Evolutionary conservation across 2,329 filamentous ascomycete genomes (phyloP).

Genomic region (Polytolypa hystricis): DNA sequence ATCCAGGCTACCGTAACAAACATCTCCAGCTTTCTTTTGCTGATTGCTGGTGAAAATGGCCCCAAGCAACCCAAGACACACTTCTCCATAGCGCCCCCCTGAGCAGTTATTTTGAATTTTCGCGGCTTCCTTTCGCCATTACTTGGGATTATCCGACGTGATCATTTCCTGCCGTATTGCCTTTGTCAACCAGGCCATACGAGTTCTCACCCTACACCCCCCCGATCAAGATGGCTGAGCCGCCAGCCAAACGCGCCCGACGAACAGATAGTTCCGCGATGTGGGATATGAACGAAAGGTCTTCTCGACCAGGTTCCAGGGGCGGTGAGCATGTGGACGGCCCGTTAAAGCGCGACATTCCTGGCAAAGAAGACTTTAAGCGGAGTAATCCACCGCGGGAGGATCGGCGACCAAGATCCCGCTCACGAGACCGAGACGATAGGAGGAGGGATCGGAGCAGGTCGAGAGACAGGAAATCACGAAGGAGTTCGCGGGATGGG

Average conservation of each 20-base stretch:
- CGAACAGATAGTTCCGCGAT: constrained; percentile 49
- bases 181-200: no score
- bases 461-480: constrained; percentile 29
- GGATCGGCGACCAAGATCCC: constrained; percentile 31
- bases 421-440: constrained; percentile 29
- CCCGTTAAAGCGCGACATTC: constrained; percentile 28
- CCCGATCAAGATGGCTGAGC: constrained; percentile 48
- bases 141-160: no score
- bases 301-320: constrained; percentile 18
- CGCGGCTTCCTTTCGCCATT: no score
- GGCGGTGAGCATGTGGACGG: constrained; percentile 22
- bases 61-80: no score
- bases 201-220: no score
- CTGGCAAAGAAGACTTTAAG: constrained; percentile 26
- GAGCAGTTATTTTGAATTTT: no score
- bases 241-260: constrained; percentile 39
- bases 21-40: constrained; percentile 1
- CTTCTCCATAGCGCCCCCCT: no score
- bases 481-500: constrained; percentile 21
- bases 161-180: no score
- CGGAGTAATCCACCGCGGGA: constrained; percentile 23
- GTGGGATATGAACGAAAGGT: constrained; percentile 42
- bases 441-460: constrained; percentile 33
- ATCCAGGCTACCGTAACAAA: constrained; percentile 20
- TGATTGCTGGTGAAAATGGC: background rate